Base-by-base conservation (phyloP, 1,284 basidiomycete genomes). In the Tylopilus microsporus region DNA sequence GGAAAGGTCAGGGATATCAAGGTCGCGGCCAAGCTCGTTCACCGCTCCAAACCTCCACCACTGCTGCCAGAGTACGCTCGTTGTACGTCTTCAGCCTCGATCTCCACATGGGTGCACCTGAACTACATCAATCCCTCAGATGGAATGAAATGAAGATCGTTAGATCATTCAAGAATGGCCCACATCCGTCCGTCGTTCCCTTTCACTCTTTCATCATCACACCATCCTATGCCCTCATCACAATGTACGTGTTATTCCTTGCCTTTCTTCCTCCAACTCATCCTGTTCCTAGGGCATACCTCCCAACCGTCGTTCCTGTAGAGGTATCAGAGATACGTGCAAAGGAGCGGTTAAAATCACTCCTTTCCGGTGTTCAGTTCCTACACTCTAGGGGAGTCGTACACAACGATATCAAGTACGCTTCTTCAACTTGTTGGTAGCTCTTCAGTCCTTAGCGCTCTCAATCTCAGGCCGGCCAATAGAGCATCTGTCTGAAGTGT, bases 131-230 rank as follows among this genome's bases (percentile, higher is more conserved):
- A 46, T 52, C 3, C 25, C 10, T 49, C 60, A 89, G 88, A n/a
- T n/a, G n/a, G n/a, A n/a, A n/a, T n/a, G n/a, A n/a, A n/a, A n/a
- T n/a, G n/a, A n/a, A n/a, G n/a, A n/a, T n/a, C n/a, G n/a, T n/a
- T n/a, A 81, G 88, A 63, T 77, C 84, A 13, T 84, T 96, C 70
- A 89, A 88, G 73, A 75, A 84, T 53, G 87, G 92, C 67, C 84
- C 87, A 10, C 94, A 97, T 71, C 92, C 92, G 1, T 90, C 90
- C 62, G 88, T 98, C 71, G 89, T 98, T 64, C 83, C 85, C 10
- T 96, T 98, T 73, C 87, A 94, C 66, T 89, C 91, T 4, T 96
- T 97, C 78, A 86, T 96, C 68, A 91, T 97, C 65, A 93, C 92
- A 0, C 91, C 92, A 3, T 88, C 85, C 39, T 95, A 90, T 75